Conservation (phyloP, 805 yeast species). For the Crinitomyces ghanaensis region DNA sequence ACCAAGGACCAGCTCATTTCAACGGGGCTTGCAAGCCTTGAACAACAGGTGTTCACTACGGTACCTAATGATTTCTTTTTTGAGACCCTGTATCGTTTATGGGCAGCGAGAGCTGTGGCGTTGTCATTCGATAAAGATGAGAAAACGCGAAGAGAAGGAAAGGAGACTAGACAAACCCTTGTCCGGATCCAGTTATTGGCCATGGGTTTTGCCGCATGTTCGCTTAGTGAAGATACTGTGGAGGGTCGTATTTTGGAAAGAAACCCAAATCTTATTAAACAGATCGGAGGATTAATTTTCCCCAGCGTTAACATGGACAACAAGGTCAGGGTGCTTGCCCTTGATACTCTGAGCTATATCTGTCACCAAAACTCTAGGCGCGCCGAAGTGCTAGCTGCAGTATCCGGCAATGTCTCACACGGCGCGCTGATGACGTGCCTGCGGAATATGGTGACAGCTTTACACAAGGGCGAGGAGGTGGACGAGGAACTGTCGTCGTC, state of each 20-base stretch:
- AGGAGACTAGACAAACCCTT: conserved; percentile 44
- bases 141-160: conserved; percentile 40
- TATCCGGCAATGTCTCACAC: conserved; percentile 81
- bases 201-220: conserved; percentile 49
- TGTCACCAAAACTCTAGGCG: conserved; percentile 60
- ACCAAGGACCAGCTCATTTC: no score
- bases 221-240: conserved; percentile 45
- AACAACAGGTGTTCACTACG: no score
- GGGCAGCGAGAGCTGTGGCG: no score
- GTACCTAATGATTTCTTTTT: no score
- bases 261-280: conserved; percentile 59
- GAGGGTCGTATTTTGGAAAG: conserved; percentile 57
- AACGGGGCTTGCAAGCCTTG: no score
- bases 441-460: conserved; percentile 45
- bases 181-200: conserved; percentile 56
- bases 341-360: conserved; percentile 57
- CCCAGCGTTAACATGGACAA: conserved; percentile 30
- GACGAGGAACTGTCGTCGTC: conserved; percentile 39
- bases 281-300: conserved; percentile 60
- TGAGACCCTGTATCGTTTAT: no score
- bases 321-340: conserved; percentile 46
- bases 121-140: no score
- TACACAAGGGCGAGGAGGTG: conserved; percentile 30
- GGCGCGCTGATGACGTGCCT: conserved; percentile 68
- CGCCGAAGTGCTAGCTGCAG: conserved; percentile 59